A percentile compares a stretch with the other conserved stretches of the same genome.
These are phyloP conservation scores for Onygenales sp. DNA, from an alignment of 2,329 filamentous ascomycete genomes.

Conservation along the genomic window DNA sequence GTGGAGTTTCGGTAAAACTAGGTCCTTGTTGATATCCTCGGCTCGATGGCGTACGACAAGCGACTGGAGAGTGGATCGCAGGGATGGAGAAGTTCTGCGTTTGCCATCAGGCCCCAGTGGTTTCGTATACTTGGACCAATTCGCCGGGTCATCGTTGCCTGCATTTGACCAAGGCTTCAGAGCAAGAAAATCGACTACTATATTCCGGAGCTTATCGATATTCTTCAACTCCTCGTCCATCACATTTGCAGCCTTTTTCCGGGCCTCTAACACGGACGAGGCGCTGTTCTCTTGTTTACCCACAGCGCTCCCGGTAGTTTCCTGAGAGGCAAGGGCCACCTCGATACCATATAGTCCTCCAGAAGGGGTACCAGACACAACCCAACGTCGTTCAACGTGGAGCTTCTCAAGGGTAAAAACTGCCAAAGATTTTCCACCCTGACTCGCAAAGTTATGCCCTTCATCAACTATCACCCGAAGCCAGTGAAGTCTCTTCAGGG, in stretches of 20 bases:
- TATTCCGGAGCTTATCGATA: slow-evolving; percentile 55
- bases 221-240: slow-evolving; percentile 51
- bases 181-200: slow-evolving; percentile 62
- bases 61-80: slow-evolving; percentile 62
- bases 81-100: slow-evolving; percentile 32
- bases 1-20: slow-evolving; percentile 59
- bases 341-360: slow-evolving; percentile 71
- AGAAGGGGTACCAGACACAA: slow-evolving; percentile 84
- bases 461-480: slow-evolving; percentile 87
- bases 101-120: slow-evolving; percentile 48
- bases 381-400: slow-evolving; percentile 65
- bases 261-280: slow-evolving; percentile 21
- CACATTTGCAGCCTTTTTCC: slow-evolving; percentile 31
- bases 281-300: slow-evolving; percentile 8
- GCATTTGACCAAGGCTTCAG: slow-evolving; percentile 70
- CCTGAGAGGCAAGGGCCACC: slow-evolving; percentile 42
- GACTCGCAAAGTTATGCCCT: slow-evolving; percentile 73
- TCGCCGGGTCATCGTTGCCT: slow-evolving; percentile 47
- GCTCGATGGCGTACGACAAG: slow-evolving; percentile 73
- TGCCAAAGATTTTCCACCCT: slow-evolving; percentile 49
- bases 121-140: slow-evolving; percentile 67
- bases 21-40: slow-evolving; percentile 56
- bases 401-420: slow-evolving; percentile 46
- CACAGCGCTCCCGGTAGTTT: slow-evolving; percentile 15
- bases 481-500: slow-evolving; percentile 66